Conservation (phyloP, 257 asterid species). For the Lantana camara region DNA sequence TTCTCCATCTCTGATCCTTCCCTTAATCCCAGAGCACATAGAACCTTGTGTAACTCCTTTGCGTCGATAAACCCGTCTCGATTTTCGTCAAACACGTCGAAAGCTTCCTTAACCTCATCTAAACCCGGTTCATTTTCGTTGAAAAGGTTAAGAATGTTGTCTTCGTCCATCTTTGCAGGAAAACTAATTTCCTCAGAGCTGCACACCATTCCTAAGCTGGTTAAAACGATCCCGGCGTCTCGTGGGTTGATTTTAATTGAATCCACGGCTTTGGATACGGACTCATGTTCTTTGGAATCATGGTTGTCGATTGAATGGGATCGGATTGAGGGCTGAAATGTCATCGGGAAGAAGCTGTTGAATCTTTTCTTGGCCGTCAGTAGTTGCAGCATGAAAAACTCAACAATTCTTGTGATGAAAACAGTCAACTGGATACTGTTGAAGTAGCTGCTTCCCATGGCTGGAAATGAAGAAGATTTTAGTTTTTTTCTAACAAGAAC, state of each 20-base stretch:
- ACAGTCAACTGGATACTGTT: conserved; percentile 28
- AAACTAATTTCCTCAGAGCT: conserved; percentile 28
- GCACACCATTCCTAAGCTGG: conserved; percentile 46
- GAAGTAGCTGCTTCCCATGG: conserved; percentile 32
- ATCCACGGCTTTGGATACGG: conserved; percentile 6
- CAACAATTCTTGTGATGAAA: conserved; percentile 40
- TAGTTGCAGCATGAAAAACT: conserved; percentile 33
- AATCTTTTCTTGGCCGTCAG: conserved; percentile 34
- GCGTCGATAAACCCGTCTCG: conserved; percentile 78
- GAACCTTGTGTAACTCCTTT: conserved; percentile 58
- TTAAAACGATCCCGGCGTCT: conserved; percentile 49
- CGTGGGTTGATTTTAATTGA: conserved; percentile 31
- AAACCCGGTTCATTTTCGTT: conserved; percentile 44
- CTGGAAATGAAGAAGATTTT: background rate
- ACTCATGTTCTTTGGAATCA: conserved; percentile 12
- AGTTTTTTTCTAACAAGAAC: no score
- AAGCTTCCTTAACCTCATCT: conserved; percentile 62
- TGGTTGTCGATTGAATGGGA: conserved; percentile 5
- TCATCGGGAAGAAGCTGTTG: conserved; percentile 35
- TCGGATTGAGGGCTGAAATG: conserved; percentile 30
- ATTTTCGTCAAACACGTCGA: conserved; percentile 63
- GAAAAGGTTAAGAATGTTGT: conserved; percentile 37
- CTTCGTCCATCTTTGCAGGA: conserved; percentile 34
- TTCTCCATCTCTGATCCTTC: conserved; percentile 49
- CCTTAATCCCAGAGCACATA: conserved; percentile 54